Evolutionary conservation across 2,329 filamentous ascomycete genomes (phyloP).

Genomic region (Lachnellula arida): DNA sequence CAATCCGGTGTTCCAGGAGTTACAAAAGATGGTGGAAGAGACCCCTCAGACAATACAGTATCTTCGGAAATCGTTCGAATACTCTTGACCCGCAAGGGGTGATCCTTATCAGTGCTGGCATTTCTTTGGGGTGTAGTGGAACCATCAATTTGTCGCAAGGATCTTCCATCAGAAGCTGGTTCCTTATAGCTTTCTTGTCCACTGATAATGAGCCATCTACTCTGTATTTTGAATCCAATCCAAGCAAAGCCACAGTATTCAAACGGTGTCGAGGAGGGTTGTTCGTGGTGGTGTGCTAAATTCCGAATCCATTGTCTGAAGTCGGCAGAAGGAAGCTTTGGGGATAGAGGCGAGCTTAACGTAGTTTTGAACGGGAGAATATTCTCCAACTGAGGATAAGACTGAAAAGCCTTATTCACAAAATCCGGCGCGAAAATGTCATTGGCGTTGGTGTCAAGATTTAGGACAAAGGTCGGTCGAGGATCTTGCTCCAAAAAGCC

Average conservation of each 20-base stretch:
- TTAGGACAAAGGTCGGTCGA: slow-evolving; percentile 69
- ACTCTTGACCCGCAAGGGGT: neutral
- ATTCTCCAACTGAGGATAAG: slow-evolving; percentile 22
- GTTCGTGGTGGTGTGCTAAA: slow-evolving; percentile 25
- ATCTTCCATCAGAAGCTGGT: neutral
- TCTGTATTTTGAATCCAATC: slow-evolving; percentile 63
- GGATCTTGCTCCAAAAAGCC: slow-evolving; percentile 72
- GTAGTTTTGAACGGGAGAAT: slow-evolving; percentile 5
- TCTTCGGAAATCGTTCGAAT: neutral
- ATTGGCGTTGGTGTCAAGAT: slow-evolving; percentile 46
- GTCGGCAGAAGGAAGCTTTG: slow-evolving; percentile 42
- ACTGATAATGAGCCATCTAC: slow-evolving; percentile 62
- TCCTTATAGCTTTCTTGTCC: slow-evolving; percentile 33
- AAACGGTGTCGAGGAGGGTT: slow-evolving; percentile 43
- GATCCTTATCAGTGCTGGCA: neutral
- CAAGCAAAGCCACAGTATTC: slow-evolving; percentile 60
- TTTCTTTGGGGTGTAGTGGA: neutral
- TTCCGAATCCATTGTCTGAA: slow-evolving; percentile 65
- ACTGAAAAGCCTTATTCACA: slow-evolving; percentile 60
- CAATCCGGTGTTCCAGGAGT: slow-evolving; percentile 45
- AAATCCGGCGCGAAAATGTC: slow-evolving; percentile 58
- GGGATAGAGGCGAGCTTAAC: slow-evolving; percentile 22
- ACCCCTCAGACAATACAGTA: neutral
- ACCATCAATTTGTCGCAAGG: neutral
- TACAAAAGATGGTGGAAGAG: slow-evolving; percentile 8